These are phyloP conservation scores for Salix udensis DNA, from an alignment of 345 rosid genomes.

Conservation along the genomic window DNA sequence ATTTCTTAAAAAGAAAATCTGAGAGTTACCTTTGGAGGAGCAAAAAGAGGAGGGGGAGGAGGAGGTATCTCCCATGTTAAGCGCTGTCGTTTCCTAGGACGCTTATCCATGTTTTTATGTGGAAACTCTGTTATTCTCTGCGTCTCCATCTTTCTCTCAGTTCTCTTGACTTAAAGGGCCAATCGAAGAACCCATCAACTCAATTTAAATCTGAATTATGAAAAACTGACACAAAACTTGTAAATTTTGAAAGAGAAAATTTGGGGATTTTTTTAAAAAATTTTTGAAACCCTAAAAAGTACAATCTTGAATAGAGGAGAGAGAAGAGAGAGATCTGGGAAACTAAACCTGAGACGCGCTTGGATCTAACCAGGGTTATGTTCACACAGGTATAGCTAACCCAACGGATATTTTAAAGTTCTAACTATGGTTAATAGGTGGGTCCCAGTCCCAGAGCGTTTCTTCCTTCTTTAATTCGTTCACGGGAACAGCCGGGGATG, in stretches of 20 bases:
- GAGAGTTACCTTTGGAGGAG: slow-evolving; percentile 56
- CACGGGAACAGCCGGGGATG: background rate
- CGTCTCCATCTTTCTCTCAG: slow-evolving; percentile 44
- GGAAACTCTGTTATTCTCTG: slow-evolving; percentile 62
- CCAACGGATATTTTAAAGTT: background rate
- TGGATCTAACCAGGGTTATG: slow-evolving; percentile 8
- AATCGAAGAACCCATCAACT: background rate
- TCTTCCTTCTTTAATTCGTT: background rate
- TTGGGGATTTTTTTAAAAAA: background rate
- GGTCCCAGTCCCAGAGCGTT: background rate
- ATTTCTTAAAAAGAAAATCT: background rate
- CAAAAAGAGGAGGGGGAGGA: slow-evolving; percentile 45
- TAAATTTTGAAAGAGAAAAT: background rate
- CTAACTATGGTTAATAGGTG: background rate
- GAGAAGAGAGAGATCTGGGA: background rate
- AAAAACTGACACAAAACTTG: background rate
- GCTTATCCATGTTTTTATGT: slow-evolving; percentile 52
- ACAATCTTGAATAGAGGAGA: background rate
- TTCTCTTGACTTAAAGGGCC: background rate
- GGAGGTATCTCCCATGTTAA: slow-evolving; percentile 68
- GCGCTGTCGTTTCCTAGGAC: slow-evolving; percentile 70
- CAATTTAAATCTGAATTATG: background rate
- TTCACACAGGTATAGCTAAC: background rate
- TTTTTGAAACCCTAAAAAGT: background rate
- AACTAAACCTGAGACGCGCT: background rate